These are phyloP conservation scores for Diplotaxis tenuifolia DNA, from an alignment of 345 rosid genomes.

Conservation along the genomic window DNA sequence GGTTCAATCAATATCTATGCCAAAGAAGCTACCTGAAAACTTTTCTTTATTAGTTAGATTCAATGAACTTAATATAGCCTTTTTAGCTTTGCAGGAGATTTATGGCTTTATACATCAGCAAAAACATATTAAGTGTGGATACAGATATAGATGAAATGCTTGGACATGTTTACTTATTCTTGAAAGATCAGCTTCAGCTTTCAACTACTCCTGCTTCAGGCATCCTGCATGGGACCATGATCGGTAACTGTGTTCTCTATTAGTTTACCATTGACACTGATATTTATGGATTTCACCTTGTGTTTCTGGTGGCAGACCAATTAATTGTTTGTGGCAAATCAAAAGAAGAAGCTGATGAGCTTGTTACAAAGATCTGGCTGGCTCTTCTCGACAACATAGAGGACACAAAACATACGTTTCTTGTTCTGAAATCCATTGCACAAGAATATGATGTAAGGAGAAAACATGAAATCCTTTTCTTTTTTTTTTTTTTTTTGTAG, in stretches of 20 bases:
- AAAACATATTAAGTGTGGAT: slow-evolving; percentile 53
- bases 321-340: slow-evolving; percentile 76
- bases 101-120: slow-evolving; percentile 62
- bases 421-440: slow-evolving; percentile 67
- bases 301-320: slow-evolving; percentile 58
- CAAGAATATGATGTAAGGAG: slow-evolving; percentile 68
- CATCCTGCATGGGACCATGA: slow-evolving; percentile 76
- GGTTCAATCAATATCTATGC: slow-evolving; percentile 42
- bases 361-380: slow-evolving; percentile 76
- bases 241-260: slow-evolving; percentile 47
- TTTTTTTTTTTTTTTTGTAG: not conserved
- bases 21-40: not conserved
- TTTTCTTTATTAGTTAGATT: not conserved
- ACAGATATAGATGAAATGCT: slow-evolving; percentile 69
- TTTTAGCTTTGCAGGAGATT: slow-evolving; percentile 66
- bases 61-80: not conserved
- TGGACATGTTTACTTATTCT: slow-evolving; percentile 77
- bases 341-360: slow-evolving; percentile 67
- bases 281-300: not conserved
- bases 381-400: slow-evolving; percentile 82
- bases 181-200: slow-evolving; percentile 83
- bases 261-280: not conserved
- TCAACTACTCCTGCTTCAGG: slow-evolving; percentile 58
- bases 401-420: slow-evolving; percentile 70
- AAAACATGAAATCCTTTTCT: not conserved